Evolutionary conservation across 306 rosid genomes (phyloP).

Genomic region (Coriaria nepalensis): DNA sequence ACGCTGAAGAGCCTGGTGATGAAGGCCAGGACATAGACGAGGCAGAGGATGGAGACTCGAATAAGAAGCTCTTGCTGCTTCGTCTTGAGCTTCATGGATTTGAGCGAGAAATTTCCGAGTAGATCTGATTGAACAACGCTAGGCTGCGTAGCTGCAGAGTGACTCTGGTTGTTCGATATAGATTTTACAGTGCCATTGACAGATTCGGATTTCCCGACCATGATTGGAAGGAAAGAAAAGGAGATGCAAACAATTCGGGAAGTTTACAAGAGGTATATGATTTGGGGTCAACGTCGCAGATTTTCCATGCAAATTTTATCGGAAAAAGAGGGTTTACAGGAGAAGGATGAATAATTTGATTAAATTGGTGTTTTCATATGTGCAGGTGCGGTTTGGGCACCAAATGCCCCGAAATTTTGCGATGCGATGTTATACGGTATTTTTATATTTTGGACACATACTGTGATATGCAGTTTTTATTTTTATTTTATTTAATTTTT

Average conservation of each 20-base stretch:
- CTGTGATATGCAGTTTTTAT: no score
- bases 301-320: no score
- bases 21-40: slow-evolving; percentile 81
- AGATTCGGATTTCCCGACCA: slow-evolving; percentile 32
- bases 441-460: no score
- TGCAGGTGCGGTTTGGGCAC: no score
- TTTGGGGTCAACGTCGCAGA: no score
- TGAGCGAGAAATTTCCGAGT: slow-evolving; percentile 19
- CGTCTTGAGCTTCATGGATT: slow-evolving; percentile 68
- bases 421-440: no score
- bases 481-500: no score
- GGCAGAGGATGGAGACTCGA: slow-evolving; percentile 55
- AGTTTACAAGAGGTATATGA: no score
- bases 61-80: slow-evolving; percentile 92
- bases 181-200: slow-evolving; percentile 18
- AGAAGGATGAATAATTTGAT: no score
- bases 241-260: background rate
- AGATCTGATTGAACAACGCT: slow-evolving; percentile 30
- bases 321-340: no score
- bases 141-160: slow-evolving; percentile 9
- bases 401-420: no score
- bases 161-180: slow-evolving; percentile 13
- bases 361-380: no score
- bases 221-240: slow-evolving; percentile 3
- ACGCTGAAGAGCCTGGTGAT: slow-evolving; percentile 89